Percentiles rank a stretch among this genome's conserved stretches.
These are phyloP conservation scores for Barnettozyma wickerhamii DNA, from an alignment of 805 yeast species.

Conservation along the genomic window DNA sequence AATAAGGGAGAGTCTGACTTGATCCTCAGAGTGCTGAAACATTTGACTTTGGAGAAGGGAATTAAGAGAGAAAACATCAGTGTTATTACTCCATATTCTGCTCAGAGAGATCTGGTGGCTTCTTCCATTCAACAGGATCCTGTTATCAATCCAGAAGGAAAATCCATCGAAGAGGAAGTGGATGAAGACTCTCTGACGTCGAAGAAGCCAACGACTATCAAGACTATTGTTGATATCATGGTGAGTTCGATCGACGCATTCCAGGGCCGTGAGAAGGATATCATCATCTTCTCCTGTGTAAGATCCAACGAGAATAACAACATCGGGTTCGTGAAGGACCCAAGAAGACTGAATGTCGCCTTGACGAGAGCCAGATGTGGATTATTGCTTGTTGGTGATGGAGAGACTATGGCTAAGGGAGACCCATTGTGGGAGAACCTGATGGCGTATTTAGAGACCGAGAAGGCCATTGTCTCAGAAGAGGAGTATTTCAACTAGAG, in stretches of 20 bases:
- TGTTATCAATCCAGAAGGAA: conserved; percentile 50
- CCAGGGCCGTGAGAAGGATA: conserved; percentile 83
- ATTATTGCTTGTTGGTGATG: conserved; percentile 8
- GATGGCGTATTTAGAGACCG: conserved; percentile 4
- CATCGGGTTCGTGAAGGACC: conserved; percentile 60
- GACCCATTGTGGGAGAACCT: conserved; percentile 11
- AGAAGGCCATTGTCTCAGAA: neutral
- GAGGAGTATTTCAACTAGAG: conserved; percentile 5
- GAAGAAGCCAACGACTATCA: conserved; percentile 19
- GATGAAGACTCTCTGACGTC: conserved; percentile 44
- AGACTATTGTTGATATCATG: conserved; percentile 39
- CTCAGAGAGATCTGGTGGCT: conserved; percentile 64
- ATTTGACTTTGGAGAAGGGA: conserved; percentile 49
- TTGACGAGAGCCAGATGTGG: conserved; percentile 26
- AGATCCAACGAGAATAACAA: conserved; percentile 49
- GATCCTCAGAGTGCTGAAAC: conserved; percentile 44
- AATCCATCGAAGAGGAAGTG: conserved; percentile 44
- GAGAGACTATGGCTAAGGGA: conserved; percentile 7
- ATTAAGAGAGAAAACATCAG: conserved; percentile 51
- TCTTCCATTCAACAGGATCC: conserved; percentile 43
- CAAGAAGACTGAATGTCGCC: conserved; percentile 64
- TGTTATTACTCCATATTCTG: conserved; percentile 71
- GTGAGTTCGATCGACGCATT: conserved; percentile 75
- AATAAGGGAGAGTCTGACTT: conserved; percentile 50
- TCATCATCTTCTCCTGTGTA: conserved; percentile 71